Conservation (phyloP, 1,139 yeast species). For the Pichia sp. region DNA sequence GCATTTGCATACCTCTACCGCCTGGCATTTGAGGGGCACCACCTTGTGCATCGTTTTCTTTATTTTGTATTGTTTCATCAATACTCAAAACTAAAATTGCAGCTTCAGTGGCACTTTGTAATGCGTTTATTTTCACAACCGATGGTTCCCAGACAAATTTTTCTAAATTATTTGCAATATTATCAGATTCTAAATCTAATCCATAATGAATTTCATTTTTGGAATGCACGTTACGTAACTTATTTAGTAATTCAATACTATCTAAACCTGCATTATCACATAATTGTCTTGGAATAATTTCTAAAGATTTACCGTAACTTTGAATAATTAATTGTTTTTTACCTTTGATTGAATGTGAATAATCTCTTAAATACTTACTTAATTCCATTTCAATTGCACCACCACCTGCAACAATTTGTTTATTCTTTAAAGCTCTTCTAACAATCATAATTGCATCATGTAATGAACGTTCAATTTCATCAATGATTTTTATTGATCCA, state of each 20-base stretch:
- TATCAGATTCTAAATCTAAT: conserved; percentile 80
- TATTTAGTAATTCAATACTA: conserved; percentile 85
- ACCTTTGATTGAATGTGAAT: conserved; percentile 84
- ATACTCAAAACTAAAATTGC: conserved; percentile 86
- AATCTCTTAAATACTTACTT: conserved; percentile 80
- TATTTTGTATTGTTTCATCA: conserved; percentile 90
- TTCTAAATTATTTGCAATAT: conserved; percentile 77
- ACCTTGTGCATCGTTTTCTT: conserved; percentile 40
- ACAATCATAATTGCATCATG: conserved; percentile 99
- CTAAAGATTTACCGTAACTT: conserved; percentile 91
- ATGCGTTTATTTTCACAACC: conserved; percentile 87
- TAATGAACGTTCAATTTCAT: conserved; percentile 94
- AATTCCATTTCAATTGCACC: conserved; percentile 99
- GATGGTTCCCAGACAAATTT: conserved; percentile 98
- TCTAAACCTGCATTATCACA: conserved; percentile 98
- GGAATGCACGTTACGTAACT: conserved; percentile 88
- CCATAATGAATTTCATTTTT: conserved; percentile 91
- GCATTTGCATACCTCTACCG: conserved; percentile 57
- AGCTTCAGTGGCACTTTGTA: conserved; percentile 96
- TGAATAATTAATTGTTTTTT: conserved; percentile 89
- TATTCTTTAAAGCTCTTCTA: conserved; percentile 85
- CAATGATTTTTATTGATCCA: conserved; percentile 97
- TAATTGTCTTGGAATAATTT: conserved; percentile 92
- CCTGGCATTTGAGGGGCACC: conserved; percentile 38
- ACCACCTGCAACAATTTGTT: conserved; percentile 92